Evolutionary conservation across 2,329 filamentous ascomycete species (phyloP).

Genomic region (Xylaria sp.): DNA sequence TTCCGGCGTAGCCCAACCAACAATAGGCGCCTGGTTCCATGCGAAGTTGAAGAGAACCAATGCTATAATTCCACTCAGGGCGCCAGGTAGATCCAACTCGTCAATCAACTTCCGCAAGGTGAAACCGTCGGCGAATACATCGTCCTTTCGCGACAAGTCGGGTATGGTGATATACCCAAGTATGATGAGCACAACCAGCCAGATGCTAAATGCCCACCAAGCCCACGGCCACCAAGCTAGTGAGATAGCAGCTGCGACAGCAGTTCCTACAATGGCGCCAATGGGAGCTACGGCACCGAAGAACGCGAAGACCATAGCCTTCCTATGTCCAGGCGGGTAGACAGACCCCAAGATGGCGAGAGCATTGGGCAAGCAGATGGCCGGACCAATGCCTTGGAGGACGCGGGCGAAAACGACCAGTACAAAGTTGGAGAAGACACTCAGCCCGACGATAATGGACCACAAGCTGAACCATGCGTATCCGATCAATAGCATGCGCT

Average conservation of each 20-base stretch:
- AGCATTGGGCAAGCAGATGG: slow-evolving; percentile 58
- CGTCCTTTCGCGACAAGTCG: slow-evolving; percentile 29
- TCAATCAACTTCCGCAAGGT: slow-evolving; percentile 26
- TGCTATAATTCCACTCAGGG: slow-evolving; percentile 51
- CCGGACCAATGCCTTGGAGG: slow-evolving; percentile 56
- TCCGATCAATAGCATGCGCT: slow-evolving; percentile 52
- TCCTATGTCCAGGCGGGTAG: slow-evolving; percentile 46
- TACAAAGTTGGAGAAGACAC: slow-evolving; percentile 45
- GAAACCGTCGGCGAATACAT: slow-evolving; percentile 23
- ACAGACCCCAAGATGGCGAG: slow-evolving; percentile 56
- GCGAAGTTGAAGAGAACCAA: slow-evolving; percentile 64
- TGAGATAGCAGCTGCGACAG: slow-evolving; percentile 31
- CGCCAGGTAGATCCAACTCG: slow-evolving; percentile 36
- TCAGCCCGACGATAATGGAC: slow-evolving; percentile 51
- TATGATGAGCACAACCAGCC: slow-evolving; percentile 30
- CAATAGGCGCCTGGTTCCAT: slow-evolving; percentile 63
- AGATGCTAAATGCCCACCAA: slow-evolving; percentile 33
- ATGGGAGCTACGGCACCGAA: slow-evolving; percentile 39
- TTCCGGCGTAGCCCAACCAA: slow-evolving; percentile 58
- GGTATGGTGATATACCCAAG: slow-evolving; percentile 35
- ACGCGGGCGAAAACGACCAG: slow-evolving; percentile 50
- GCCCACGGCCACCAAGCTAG: slow-evolving; percentile 40
- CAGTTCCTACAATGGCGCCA: slow-evolving; percentile 32
- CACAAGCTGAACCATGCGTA: slow-evolving; percentile 54
- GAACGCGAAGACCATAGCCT: slow-evolving; percentile 39